Conservation (phyloP, 1,139 yeast species). For the Pichia cactophila region DNA sequence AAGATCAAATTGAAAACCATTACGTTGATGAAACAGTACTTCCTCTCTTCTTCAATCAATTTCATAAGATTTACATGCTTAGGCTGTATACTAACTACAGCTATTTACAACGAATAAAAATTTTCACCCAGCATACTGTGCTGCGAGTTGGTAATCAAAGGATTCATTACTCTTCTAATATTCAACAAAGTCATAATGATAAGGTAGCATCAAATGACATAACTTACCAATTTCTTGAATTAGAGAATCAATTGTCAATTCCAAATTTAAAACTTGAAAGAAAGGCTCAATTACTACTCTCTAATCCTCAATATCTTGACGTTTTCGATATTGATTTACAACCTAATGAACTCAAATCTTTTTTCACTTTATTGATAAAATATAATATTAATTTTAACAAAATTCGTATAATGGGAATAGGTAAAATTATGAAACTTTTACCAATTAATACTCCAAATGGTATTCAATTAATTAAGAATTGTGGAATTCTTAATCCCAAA, state of each 20-base stretch:
- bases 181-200: not conserved
- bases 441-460: conserved; percentile 4
- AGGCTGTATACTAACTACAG: not conserved
- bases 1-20: too few relatives aligned
- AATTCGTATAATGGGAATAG: conserved; percentile 6
- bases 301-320: not conserved
- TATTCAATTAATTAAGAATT: conserved; percentile 8
- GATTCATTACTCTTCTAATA: not conserved
- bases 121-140: not conserved
- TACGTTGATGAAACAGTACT: too few relatives aligned
- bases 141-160: not conserved
- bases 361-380: conserved; percentile 1
- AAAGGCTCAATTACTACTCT: conserved; percentile 6
- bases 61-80: not conserved
- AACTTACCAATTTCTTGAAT: not conserved
- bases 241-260: not conserved
- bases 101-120: not conserved
- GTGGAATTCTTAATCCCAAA: conserved; percentile 10
- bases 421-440: conserved; percentile 9
- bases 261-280: not conserved
- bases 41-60: not conserved
- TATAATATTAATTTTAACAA: conserved; percentile 4
- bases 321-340: conserved; percentile 10
- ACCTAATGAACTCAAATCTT: not conserved
- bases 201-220: not conserved